A percentile compares a stretch with the other conserved stretches of the same genome.
Evolutionary conservation across 192 early-diverging fungal genomes (phyloP).

Genomic region (Backusella circina): DNA sequence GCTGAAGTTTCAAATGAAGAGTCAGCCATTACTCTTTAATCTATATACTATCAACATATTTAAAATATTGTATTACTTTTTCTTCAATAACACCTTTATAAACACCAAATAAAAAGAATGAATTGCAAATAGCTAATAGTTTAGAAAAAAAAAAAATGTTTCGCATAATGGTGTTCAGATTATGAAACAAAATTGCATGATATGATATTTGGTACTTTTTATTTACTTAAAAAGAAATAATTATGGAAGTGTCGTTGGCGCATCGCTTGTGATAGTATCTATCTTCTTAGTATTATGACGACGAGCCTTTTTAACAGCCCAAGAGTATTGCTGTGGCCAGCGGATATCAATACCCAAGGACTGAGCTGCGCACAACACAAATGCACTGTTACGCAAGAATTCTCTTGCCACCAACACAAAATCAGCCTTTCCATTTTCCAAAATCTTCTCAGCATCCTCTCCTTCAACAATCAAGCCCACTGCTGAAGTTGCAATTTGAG

Average conservation of each 20-base stretch:
- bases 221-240: background rate
- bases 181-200: background rate
- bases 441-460: slow-evolving; percentile 65
- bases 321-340: slow-evolving; percentile 56
- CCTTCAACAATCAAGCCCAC: slow-evolving; percentile 74
- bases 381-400: slow-evolving; percentile 67
- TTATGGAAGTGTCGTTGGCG: background rate
- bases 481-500: slow-evolving; percentile 54
- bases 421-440: slow-evolving; percentile 68
- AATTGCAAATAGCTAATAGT: background rate
- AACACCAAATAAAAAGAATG: background rate
- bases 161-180: background rate
- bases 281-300: background rate
- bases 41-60: background rate
- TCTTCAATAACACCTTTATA: background rate
- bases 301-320: slow-evolving; percentile 8
- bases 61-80: background rate
- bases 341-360: slow-evolving; percentile 57
- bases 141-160: background rate
- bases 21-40: background rate
- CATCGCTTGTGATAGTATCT: background rate
- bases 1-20: background rate
- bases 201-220: background rate
- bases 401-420: slow-evolving; percentile 66
- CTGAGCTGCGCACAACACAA: slow-evolving; percentile 58